Conservation (phyloP, 2,329 filamentous ascomycete species). For the Cercospora brassicicola region DNA sequence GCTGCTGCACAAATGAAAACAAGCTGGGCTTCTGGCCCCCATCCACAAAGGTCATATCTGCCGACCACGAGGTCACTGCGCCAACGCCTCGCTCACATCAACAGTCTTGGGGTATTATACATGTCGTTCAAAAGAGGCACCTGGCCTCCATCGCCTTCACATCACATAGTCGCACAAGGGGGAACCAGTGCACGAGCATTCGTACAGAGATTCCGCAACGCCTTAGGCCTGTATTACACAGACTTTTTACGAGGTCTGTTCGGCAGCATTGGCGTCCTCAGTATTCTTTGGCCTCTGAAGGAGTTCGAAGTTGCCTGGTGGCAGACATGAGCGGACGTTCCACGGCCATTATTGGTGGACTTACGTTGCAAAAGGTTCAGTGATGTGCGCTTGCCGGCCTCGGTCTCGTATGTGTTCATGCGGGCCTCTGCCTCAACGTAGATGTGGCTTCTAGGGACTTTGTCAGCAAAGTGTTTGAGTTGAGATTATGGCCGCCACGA, state of each 20-base stretch:
- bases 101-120: conserved; percentile 3
- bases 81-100: conserved; percentile 3
- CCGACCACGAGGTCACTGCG: neutral
- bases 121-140: neutral
- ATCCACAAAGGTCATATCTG: neutral
- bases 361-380: conserved; percentile 79
- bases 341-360: conserved; percentile 41
- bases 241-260: conserved; percentile 16
- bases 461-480: neutral
- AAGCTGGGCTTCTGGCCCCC: neutral
- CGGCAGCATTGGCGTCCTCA: conserved; percentile 10
- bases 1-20: conserved; percentile 2
- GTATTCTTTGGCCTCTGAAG: conserved; percentile 43
- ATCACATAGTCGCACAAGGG: neutral
- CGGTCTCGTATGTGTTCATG: conserved; percentile 66
- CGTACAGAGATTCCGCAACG: conserved; percentile 1
- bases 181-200: neutral
- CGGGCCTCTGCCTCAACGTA: conserved; percentile 80
- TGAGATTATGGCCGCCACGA: neutral
- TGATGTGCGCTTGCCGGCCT: conserved; percentile 62
- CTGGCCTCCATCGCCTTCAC: neutral
- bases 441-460: conserved; percentile 64
- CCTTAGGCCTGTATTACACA: conserved; percentile 14
- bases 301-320: conserved; percentile 51
- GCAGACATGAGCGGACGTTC: neutral